Evolutionary conservation across 2,329 filamentous ascomycete species (phyloP).

Genomic region (Clarireedia sp.): DNA sequence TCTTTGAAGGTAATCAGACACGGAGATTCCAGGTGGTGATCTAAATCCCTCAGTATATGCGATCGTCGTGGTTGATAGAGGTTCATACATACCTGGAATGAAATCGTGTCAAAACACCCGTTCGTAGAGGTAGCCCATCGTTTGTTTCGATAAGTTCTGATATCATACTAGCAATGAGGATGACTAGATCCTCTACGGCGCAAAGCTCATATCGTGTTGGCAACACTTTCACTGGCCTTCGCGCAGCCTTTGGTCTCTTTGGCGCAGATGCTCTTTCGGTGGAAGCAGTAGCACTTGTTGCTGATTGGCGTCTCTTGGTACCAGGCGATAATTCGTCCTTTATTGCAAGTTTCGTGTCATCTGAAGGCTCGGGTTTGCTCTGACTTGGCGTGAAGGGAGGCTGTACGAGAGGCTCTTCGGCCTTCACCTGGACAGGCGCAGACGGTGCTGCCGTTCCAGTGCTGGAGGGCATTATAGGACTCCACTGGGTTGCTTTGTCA

Average conservation of each 20-base stretch:
- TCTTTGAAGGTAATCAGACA: constrained; percentile 86
- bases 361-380: background rate
- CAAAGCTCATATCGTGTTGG: constrained; percentile 75
- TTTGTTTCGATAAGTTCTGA: constrained; percentile 92
- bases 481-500: constrained; percentile 28
- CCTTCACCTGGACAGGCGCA: constrained; percentile 7
- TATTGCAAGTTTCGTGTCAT: constrained; percentile 23
- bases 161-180: constrained; percentile 90
- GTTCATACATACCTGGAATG: constrained; percentile 64
- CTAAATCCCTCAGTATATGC: constrained; percentile 4
- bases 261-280: constrained; percentile 17
- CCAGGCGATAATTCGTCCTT: constrained; percentile 25
- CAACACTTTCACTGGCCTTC: constrained; percentile 48
- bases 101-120: constrained; percentile 84
- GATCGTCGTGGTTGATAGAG: background rate
- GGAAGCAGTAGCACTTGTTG: constrained; percentile 1
- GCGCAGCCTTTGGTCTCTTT: constrained; percentile 48
- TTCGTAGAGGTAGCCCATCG: constrained; percentile 75
- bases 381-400: constrained; percentile 1
- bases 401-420: background rate
- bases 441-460: constrained; percentile 9
- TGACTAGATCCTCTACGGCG: constrained; percentile 75
- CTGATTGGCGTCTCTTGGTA: constrained; percentile 30
- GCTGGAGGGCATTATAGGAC: constrained; percentile 19
- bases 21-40: constrained; percentile 81